phyloP scores from a whole-genome alignment of 306 rosid species.

The Canavalia gladiata region DNA sequence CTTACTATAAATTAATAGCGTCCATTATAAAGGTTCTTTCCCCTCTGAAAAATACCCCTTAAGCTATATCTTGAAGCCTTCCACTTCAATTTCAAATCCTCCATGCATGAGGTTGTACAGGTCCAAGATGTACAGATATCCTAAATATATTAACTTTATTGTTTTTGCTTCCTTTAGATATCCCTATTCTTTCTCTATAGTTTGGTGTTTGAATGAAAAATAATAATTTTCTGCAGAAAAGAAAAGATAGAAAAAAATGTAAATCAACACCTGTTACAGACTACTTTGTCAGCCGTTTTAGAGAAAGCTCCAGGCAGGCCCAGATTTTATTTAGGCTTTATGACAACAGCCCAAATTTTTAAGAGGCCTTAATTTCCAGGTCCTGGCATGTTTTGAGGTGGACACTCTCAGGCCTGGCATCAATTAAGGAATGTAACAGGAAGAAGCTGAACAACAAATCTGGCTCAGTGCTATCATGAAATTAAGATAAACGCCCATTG shows the following conservation, averaged over 20 bases:
- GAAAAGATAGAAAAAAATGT: not conserved
- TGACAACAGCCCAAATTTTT: slow-evolving; percentile 24
- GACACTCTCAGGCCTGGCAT: not conserved
- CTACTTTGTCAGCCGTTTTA: slow-evolving; percentile 11
- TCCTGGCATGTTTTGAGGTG: not conserved
- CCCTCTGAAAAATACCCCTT: too few species aligned
- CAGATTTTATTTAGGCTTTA: not conserved
- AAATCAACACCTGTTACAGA: not conserved
- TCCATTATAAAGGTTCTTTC: not conserved
- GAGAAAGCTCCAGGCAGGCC: not conserved
- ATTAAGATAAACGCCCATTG: slow-evolving; percentile 8
- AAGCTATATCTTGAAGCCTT: not conserved
- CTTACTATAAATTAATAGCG: not conserved
- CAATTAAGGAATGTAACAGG: slow-evolving; percentile 34
- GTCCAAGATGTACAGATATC: not conserved
- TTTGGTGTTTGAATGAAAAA: slow-evolving; percentile 23
- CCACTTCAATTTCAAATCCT: not conserved
- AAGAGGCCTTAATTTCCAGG: not conserved
- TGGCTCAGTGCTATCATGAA: slow-evolving; percentile 30
- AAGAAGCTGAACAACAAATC: not conserved
- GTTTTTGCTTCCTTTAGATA: not conserved
- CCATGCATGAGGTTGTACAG: not conserved
- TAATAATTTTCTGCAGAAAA: not conserved
- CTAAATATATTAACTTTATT: not conserved
- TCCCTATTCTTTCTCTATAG: not conserved